Evolutionary conservation across 2,329 filamentous ascomycete species (phyloP).

Genomic region (Neoscytalidium dimidiatum): DNA sequence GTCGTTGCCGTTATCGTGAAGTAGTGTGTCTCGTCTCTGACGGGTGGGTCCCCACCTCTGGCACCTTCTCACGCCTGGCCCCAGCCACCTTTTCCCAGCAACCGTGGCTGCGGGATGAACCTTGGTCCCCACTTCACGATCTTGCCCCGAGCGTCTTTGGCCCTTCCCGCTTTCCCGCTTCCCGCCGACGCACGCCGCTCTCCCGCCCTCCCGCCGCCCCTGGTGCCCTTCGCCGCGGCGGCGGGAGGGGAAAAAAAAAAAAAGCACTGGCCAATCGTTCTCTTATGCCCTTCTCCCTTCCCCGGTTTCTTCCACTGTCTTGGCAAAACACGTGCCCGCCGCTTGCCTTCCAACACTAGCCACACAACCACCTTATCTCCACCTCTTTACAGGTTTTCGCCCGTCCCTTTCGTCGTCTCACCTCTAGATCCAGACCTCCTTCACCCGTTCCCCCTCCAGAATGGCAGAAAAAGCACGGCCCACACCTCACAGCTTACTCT

Average conservation of each 20-base stretch:
- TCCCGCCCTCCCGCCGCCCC: background rate
- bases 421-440: background rate
- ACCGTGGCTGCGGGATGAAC: slow-evolving; percentile 13
- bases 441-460: too few relatives aligned
- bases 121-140: slow-evolving; percentile 19
- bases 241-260: too few relatives aligned
- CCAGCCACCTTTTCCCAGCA: background rate
- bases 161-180: background rate
- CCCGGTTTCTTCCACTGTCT: background rate
- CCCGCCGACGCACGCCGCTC: background rate
- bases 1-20: slow-evolving; percentile 6
- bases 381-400: background rate
- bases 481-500: background rate
- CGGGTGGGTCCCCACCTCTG: background rate
- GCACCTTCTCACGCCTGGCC: too few relatives aligned
- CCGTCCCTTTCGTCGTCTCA: background rate
- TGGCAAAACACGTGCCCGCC: background rate
- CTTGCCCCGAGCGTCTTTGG: slow-evolving; percentile 13
- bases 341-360: background rate
- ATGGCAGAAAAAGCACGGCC: too few relatives aligned
- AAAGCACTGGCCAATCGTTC: slow-evolving; percentile 8
- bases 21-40: background rate
- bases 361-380: background rate
- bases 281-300: background rate
- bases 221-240: background rate